Base-by-base conservation (phyloP, 75 land plant species). In the Ceratopteris richardii region DNA sequence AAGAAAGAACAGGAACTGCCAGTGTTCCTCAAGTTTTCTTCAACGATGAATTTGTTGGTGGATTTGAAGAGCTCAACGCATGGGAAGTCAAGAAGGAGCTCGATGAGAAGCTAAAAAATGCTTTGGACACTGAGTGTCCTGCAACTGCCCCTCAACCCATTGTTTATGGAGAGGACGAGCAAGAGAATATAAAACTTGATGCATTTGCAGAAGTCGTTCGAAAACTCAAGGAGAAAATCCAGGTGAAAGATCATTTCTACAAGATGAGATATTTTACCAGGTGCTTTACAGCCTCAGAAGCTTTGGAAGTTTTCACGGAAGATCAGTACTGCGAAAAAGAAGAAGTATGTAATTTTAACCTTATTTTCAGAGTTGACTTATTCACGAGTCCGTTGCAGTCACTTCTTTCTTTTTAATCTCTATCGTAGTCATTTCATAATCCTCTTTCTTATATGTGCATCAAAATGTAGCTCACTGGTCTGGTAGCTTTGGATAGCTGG, bases 301-400 rank as follows among this genome's bases (percentile, higher is more conserved):
- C 88, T 43, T 80, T 84, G 50, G 83, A 84, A 66, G 78, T 87
- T 66, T 40, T 87, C 27, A 64, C 88, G 58, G 85, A 87, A 44
- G 92, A 87, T 71, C 92, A 84, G 24, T 84, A 81, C 52, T 58
- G 82, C 61, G 92, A 87, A 63, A 84, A 76, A 54, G 82, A 80
- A 42, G 88, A 87, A 87, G 92, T 86, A 76, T 76, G 46, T 18
- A 20, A 11, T 39, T 2, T 54, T 21, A 27, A 14, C 11, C 33
- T 18, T 26, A 16, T 37, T n/a, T 6, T 5, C 17, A 14, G 22
- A 46, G 50, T 18, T 46, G 18, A 14, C 42, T 14, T 40, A 14
- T 40, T 40, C 42, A n/a, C n/a, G n/a, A n/a, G n/a, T n/a, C n/a
- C n/a, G n/a, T n/a, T n/a, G n/a, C n/a, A n/a, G n/a, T n/a, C n/a